phyloP scores from a whole-genome alignment of 768 basidiomycete genomes.

The Termitomyces titanicus region DNA sequence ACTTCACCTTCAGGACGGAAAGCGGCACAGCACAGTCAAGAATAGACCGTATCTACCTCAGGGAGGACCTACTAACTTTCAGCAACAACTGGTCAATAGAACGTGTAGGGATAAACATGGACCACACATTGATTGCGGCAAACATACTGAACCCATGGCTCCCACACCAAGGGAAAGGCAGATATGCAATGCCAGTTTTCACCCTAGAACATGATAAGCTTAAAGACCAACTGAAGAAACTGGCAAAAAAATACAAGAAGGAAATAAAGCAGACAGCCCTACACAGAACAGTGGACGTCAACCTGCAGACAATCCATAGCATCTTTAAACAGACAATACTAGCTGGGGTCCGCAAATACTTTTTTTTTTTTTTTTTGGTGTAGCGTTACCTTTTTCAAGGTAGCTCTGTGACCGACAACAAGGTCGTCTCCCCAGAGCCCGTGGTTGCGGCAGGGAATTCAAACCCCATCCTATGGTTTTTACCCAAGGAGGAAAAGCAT shows the following conservation, averaged over 20 bases:
- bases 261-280: neutral
- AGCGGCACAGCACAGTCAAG: too few relatives aligned
- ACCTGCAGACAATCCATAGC: neutral
- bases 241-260: neutral
- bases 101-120: neutral
- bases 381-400: too few relatives aligned
- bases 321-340: neutral
- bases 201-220: neutral
- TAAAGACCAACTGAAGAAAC: neutral
- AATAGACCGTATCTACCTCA: too few relatives aligned
- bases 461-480: too few relatives aligned
- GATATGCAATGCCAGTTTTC: neutral
- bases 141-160: neutral
- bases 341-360: too few relatives aligned
- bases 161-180: neutral
- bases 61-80: neutral
- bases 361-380: too few relatives aligned
- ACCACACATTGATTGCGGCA: constrained; percentile 1
- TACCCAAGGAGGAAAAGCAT: too few relatives aligned
- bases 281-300: neutral
- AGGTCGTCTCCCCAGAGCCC: too few relatives aligned
- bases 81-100: constrained; percentile 3
- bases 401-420: too few relatives aligned
- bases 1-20: too few relatives aligned
- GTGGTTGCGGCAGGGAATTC: too few relatives aligned